Evolutionary conservation across 495 filamentous ascomycete genomes (phyloP).

Genomic region (Cercophora newfieldiana): DNA sequence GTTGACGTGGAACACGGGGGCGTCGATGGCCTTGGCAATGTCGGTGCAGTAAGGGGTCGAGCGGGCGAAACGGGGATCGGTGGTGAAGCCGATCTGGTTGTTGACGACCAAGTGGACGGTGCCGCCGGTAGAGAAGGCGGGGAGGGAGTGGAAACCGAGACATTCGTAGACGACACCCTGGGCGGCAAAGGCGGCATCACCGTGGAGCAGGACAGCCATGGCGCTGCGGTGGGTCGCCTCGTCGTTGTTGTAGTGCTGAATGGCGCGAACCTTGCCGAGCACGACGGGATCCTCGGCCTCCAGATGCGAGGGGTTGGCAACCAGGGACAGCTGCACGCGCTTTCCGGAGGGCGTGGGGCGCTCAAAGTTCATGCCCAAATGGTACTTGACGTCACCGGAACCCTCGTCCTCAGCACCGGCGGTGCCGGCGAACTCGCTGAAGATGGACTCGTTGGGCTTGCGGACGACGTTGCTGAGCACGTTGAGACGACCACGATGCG

Average conservation of each 20-base stretch:
- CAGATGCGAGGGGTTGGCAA: conserved; percentile 97
- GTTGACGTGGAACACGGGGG: conserved; percentile 98
- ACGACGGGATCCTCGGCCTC: conserved; percentile 99
- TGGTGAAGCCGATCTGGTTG: conserved; percentile 99
- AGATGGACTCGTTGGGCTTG: conserved; percentile 99
- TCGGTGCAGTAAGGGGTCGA: conserved; percentile 99
- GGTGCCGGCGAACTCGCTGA: conserved; percentile 93
- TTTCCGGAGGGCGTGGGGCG: conserved; percentile 97
- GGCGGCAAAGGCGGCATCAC: conserved; percentile 93
- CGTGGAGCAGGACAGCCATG: conserved; percentile 94
- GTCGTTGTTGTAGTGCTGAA: conserved; percentile 98
- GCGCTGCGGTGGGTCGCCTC: conserved; percentile 83
- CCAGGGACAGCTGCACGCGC: conserved; percentile 95
- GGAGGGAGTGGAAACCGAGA: conserved; percentile 93
- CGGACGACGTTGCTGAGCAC: conserved; percentile 97
- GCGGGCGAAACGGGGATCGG: conserved; percentile 94
- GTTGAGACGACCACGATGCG: conserved; percentile 96
- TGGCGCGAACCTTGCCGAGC: conserved; percentile 93
- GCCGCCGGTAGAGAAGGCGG: conserved; percentile 93
- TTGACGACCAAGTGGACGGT: conserved; percentile 97
- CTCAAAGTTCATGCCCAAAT: conserved; percentile 99
- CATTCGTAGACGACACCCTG: conserved; percentile 99
- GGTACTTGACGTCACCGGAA: conserved; percentile 98
- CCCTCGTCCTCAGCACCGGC: conserved; percentile 89
- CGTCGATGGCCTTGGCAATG: conserved; percentile 97